Evolutionary conservation across 2,329 filamentous ascomycete species (phyloP), one percentile per base, ranked within the genome.

Genomic region (Trichoderma asperellum): DNA sequence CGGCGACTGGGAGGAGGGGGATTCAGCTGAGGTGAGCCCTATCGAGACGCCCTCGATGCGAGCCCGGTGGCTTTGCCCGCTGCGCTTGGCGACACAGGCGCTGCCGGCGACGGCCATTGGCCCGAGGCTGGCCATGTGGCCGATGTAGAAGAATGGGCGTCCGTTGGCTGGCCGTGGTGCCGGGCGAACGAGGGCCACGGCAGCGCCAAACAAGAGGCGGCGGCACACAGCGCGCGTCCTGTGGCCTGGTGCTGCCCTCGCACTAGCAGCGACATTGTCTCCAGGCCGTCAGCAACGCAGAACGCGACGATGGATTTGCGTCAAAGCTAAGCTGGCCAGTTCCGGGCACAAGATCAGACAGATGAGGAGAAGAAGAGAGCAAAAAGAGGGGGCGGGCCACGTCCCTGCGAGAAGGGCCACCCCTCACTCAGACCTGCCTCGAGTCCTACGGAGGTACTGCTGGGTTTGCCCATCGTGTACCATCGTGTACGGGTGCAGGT

Each of bases 1-100:
- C 49, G 47, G 65, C 52, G 24, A 64, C 24, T 47, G 40, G n/a
- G 40, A 40, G 56, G 27, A 40, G 16, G 47, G 35, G 61, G 16
- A 29, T 29, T 79, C 78, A 80, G 78, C 78, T 80, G 78, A 80
- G 77, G 77, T 80, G 78, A 80, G 77, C 77, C 76, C 74, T 77
- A 79, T 74, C 73, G 43, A 72, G 69, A 53, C 71, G 66, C 70
- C 67, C 55, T 60, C 16, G 52, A 49, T 47, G 61, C 65, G 43
- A 40, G 58, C 14, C 49, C 61, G 57, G 75, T 70, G 70, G 62
- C 71, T 72, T 75, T 74, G 72, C 76, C 77, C n/a, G n/a, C n/a
- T n/a, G n/a, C n/a, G n/a, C n/a, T n/a, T 27, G 61, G 61, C 55
- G 32, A 65, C 62, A 72, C 73, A 61, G 73, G 75, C 71, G 12